Base-by-base conservation (phyloP, 805 yeast species). In the Candida coleopterorum region DNA sequence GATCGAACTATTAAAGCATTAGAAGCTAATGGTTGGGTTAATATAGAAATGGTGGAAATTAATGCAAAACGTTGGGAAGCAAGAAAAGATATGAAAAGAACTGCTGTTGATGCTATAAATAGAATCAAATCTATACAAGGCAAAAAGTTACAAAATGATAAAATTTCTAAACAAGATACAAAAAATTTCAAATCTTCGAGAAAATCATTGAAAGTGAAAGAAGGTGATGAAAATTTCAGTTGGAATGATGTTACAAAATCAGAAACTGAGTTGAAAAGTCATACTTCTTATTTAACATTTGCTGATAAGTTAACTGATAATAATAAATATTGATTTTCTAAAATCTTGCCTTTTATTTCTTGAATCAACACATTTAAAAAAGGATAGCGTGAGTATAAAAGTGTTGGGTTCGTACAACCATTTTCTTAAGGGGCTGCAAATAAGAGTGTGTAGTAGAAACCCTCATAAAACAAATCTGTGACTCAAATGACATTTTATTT, bases 201-300 rank as follows among this genome's bases (percentile, higher is more conserved):
- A 3, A 83, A 79, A 53, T 97, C 97, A 10, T 62, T 72, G 44
- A 74, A 96, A 46, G 74, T 93, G 26, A 74, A 71, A 48, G 97
- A 90, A 62, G 98, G 99, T 37, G 97, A 90, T 52, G 75, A 68
- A 4, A 72, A 71, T 3, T 93, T 68, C 55, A 62, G 75, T 20
- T 93, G 99, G 99, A 65, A 70, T 39, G 72, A 85, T 47, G 93
- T 89, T n/a, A 78, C 95, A 12, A 81, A 79, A 55, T 68, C 80
- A 7, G 98, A 90, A 56, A 50, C 79, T 3, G 97, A 93, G 54
- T 70, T 90, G 49, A 90, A 90, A 62, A 81, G 88, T 6, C 99
- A 93, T 50, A 93, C 99, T 0, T 86, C 96, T 0, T 93, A 87
- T 55, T 63, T 93, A 51, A 86, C 96, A 2, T 93, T 93, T 72